These are phyloP conservation scores for Aspergillus brunneoviolaceus DNA, from an alignment of 2,329 filamentous ascomycete species.

Conservation along the genomic window DNA sequence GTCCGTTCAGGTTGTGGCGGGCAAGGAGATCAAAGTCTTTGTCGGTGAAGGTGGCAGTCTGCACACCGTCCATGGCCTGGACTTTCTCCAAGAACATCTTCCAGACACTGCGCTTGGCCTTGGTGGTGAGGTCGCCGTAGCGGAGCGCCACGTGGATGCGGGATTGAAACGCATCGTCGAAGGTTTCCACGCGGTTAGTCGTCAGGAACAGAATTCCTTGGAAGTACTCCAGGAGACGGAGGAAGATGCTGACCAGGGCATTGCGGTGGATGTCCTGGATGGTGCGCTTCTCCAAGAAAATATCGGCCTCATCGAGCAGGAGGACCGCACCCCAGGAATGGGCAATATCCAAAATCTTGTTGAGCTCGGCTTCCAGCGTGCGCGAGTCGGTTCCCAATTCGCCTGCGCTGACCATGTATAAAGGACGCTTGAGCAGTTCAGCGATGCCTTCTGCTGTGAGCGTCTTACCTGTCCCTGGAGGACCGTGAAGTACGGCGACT, in stretches of 20 bases:
- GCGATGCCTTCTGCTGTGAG: constrained; percentile 84
- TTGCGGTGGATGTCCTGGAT: constrained; percentile 84
- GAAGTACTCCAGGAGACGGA: constrained; percentile 85
- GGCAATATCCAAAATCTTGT: constrained; percentile 81
- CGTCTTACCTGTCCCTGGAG: constrained; percentile 85
- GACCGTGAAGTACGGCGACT: constrained; percentile 77
- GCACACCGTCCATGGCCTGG: constrained; percentile 60
- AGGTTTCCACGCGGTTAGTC: constrained; percentile 81
- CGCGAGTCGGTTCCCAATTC: constrained; percentile 77
- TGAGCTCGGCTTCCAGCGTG: constrained; percentile 71
- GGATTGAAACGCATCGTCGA: constrained; percentile 87
- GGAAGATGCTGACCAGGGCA: constrained; percentile 80
- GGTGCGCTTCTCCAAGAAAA: constrained; percentile 79
- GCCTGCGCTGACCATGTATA: constrained; percentile 80
- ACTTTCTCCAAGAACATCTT: constrained; percentile 79
- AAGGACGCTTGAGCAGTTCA: constrained; percentile 74
- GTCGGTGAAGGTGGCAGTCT: constrained; percentile 50
- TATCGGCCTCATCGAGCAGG: constrained; percentile 80
- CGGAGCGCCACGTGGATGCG: constrained; percentile 82
- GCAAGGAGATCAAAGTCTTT: constrained; percentile 67
- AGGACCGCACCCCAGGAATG: constrained; percentile 84
- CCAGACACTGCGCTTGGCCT: constrained; percentile 78
- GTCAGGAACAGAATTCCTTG: constrained; percentile 88
- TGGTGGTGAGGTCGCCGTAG: constrained; percentile 71
- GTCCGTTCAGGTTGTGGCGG: constrained; percentile 66